phyloP scores from a whole-genome alignment of 2,329 filamentous ascomycete species.

The Calonectria leucothoes region DNA sequence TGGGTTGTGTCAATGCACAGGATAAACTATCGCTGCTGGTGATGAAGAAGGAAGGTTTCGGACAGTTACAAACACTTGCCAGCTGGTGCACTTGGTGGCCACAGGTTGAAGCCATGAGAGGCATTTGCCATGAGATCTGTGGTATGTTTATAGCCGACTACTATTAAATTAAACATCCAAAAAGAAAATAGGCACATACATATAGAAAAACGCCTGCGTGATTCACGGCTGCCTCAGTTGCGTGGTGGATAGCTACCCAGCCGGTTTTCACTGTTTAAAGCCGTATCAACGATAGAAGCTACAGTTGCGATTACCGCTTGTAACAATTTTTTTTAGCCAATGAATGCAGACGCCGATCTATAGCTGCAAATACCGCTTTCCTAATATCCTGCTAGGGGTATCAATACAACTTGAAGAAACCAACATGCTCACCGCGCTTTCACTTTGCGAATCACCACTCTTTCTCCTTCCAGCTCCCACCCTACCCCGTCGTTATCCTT shows the following conservation, averaged over 20 bases:
- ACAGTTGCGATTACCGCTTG: background rate
- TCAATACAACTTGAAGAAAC: conserved; percentile 13
- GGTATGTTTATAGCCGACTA: background rate
- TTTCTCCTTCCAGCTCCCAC: conserved; percentile 82
- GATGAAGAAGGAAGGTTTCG: background rate
- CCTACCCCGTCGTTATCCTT: conserved; percentile 78
- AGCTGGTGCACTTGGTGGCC: background rate
- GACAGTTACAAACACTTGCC: background rate
- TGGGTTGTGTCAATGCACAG: background rate
- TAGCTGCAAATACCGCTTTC: conserved; percentile 17
- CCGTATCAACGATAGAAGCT: background rate
- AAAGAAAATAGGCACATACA: background rate
- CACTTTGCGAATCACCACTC: conserved; percentile 78
- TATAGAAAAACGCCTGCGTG: background rate
- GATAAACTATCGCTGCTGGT: background rate
- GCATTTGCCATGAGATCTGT: background rate
- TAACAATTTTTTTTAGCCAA: background rate
- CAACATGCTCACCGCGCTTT: conserved; percentile 51
- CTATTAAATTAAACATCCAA: background rate
- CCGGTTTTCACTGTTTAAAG: background rate
- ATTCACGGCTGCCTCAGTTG: background rate
- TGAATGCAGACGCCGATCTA: conserved; percentile 8
- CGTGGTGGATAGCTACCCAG: background rate
- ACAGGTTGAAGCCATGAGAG: background rate
- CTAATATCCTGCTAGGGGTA: conserved; percentile 15